These are phyloP conservation scores for Hyphopichia burtonii DNA, from an alignment of 1,139 yeast genomes.

Conservation along the genomic window DNA sequence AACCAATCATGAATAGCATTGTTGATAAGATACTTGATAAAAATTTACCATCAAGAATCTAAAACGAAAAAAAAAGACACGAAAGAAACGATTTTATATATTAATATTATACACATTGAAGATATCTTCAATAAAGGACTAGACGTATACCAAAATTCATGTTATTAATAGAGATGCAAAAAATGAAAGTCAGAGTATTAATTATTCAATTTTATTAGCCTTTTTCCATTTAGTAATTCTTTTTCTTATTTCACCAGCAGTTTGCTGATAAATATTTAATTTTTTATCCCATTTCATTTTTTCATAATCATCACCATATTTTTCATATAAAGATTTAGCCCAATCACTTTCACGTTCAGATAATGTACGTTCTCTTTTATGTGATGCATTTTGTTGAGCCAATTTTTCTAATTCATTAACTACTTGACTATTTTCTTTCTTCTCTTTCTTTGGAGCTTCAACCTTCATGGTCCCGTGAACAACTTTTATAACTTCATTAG, in stretches of 20 bases:
- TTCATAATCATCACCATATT: constrained; percentile 84
- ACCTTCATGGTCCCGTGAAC: constrained; percentile 64
- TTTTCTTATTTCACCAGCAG: constrained; percentile 77
- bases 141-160: too few species aligned
- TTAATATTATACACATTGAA: not conserved
- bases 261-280: constrained; percentile 78
- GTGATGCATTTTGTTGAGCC: constrained; percentile 51
- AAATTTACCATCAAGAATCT: constrained; percentile 33
- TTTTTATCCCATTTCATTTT: constrained; percentile 92
- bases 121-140: not conserved
- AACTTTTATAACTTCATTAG: constrained; percentile 67
- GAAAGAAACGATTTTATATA: not conserved
- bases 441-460: constrained; percentile 5
- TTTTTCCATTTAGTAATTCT: constrained; percentile 69
- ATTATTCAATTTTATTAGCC: constrained; percentile 24
- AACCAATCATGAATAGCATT: constrained; percentile 52
- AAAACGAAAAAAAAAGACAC: not conserved
- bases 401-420: constrained; percentile 68
- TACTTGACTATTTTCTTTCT: constrained; percentile 44
- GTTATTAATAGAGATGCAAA: constrained; percentile 1
- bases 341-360: constrained; percentile 76
- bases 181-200: too few species aligned
- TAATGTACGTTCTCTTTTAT: constrained; percentile 53
- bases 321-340: constrained; percentile 61
- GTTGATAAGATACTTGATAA: constrained; percentile 43